phyloP scores from a whole-genome alignment of 306 rosid species.

The Herpetospermum pedunculosum region DNA sequence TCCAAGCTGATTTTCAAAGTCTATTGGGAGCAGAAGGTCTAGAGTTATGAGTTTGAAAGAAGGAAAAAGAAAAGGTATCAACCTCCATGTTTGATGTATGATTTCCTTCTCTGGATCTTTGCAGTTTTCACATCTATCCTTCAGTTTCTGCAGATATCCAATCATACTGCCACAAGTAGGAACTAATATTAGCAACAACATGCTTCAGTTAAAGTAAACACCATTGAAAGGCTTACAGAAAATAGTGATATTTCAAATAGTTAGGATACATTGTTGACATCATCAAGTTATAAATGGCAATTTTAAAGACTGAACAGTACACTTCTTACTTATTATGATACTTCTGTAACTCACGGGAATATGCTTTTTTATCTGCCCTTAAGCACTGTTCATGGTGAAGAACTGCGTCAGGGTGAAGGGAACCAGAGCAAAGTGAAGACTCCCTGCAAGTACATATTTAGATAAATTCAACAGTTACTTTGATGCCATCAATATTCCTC shows the following conservation, averaged over 20 bases:
- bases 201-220: not conserved
- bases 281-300: conserved; percentile 4
- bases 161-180: conserved; percentile 62
- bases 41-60: not conserved
- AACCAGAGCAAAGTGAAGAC: conserved; percentile 69
- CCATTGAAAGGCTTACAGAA: not conserved
- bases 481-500: conserved; percentile 6
- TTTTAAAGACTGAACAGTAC: not conserved
- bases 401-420: conserved; percentile 79
- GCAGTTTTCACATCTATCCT: conserved; percentile 55
- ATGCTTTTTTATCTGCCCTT: conserved; percentile 43
- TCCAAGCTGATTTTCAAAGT: not conserved
- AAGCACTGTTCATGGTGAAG: conserved; percentile 36
- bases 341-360: conserved; percentile 47
- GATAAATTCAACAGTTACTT: conserved; percentile 13
- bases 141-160: conserved; percentile 47
- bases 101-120: conserved; percentile 70
- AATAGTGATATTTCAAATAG: not conserved
- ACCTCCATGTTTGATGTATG: conserved; percentile 62
- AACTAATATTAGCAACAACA: conserved; percentile 4
- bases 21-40: not conserved
- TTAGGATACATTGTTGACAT: not conserved
- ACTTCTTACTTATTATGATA: conserved; percentile 75
- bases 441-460: conserved; percentile 55
- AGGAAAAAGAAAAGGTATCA: conserved; percentile 9